Evolutionary conservation across 1,284 basidiomycete species (phyloP), one percentile per base, ranked within the genome.

Genomic region (Cutaneotrichosporon mucoides): DNA sequence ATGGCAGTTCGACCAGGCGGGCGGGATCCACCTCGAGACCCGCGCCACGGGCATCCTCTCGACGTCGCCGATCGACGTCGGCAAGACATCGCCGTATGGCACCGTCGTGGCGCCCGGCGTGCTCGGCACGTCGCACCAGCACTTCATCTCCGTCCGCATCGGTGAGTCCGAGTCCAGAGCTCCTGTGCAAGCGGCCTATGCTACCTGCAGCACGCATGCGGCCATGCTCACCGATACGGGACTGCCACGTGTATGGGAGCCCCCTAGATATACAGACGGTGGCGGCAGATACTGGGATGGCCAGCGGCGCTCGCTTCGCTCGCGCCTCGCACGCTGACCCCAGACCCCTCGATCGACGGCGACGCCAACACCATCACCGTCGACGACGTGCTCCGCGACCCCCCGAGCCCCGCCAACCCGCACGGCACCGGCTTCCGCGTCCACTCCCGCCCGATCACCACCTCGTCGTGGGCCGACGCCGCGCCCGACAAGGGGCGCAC

Each of bases 401-500:
- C 51, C 3, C 44, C 41, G 51, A 41, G 51, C 6, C 51, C 51
- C 3, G 35, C 35, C 16, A 53, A 53, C 51, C 51, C 51, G 33
- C 41, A 53, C 42, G 51, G 51, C 34, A 33, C 44, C 13, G 51
- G 51, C 4, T 53, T 53, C 51, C 40, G 42, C 8, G 41, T 53
- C 33, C 11, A 35, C 11, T 53, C 51, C 11, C n/a, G 13, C 13
- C 41, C 51, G 3, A 53, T 53, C 51, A 34, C 37, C 8, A n/a
- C 13, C 10, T 6, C 33, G 7, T 9, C 24, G 7, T 53, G 40
- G 40, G 51, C 51, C 12, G 51, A 53, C 51, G 51, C 51, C 13
- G 41, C 37, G 41, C 51, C 51, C 6, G 41, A 43, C 24, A 33
- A 68, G 59, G 70, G 72, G 59, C 61, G 79, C 49, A 61, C 68